Evolutionary conservation across 2,329 filamentous ascomycete genomes (phyloP).

Genomic region (Grosmannia serpens): DNA sequence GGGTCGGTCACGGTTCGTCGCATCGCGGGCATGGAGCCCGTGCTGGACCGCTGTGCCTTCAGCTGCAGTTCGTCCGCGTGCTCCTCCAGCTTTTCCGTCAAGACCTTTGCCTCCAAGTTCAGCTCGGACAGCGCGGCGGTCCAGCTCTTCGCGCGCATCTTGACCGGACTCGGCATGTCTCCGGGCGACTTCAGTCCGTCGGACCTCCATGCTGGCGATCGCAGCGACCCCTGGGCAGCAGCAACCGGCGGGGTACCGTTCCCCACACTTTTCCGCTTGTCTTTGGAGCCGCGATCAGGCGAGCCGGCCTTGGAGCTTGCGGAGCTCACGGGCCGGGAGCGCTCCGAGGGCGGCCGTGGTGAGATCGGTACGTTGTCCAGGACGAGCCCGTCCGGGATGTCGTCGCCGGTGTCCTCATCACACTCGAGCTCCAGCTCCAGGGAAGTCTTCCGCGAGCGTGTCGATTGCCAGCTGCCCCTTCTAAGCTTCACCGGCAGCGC

Average conservation of each 20-base stretch:
- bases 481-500: conserved; percentile 27
- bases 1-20: conserved; percentile 21
- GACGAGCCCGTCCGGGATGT: conserved; percentile 67
- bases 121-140: conserved; percentile 57
- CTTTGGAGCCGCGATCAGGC: conserved; percentile 38
- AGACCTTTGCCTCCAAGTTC: conserved; percentile 58
- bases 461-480: conserved; percentile 63
- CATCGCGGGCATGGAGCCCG: conserved; percentile 22
- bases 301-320: conserved; percentile 42
- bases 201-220: conserved; percentile 43
- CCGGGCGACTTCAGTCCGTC: conserved; percentile 26
- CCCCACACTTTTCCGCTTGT: conserved; percentile 43
- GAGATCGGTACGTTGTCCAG: conserved; percentile 77
- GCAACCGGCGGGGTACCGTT: conserved; percentile 52
- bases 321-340: conserved; percentile 33
- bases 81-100: conserved; percentile 73
- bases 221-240: conserved; percentile 46
- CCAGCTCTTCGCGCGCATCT: conserved; percentile 61
- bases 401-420: conserved; percentile 64
- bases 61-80: conserved; percentile 55
- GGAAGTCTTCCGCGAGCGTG: conserved; percentile 51
- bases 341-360: conserved; percentile 49
- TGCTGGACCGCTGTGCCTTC: conserved; percentile 25
- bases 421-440: conserved; percentile 65
- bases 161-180: conserved; percentile 29